Percentiles rank a stretch among this genome's conserved stretches.
Evolutionary conservation across 73 alveolate genomes (phyloP).

Genomic region (Paramecium biaurelia): DNA sequence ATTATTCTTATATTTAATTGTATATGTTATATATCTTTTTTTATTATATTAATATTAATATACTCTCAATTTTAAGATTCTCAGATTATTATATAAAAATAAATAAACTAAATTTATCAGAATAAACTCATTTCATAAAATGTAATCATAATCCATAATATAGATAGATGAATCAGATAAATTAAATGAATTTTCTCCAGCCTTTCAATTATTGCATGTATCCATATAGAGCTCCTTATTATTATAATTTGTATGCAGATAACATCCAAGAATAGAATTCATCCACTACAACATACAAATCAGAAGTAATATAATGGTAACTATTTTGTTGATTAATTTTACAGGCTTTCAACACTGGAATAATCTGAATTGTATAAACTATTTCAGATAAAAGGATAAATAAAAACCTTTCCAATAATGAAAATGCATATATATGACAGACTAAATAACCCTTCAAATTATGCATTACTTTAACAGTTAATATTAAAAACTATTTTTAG

Average conservation of each 20-base stretch:
- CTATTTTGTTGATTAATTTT: background rate
- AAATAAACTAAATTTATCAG: conserved; percentile 13
- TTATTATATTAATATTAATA: background rate
- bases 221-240: background rate
- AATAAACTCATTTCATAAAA: background rate
- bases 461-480: background rate
- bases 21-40: background rate
- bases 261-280: background rate
- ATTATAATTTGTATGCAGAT: background rate
- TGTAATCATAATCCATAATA: background rate
- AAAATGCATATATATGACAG: background rate
- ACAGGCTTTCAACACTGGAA: background rate
- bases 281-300: conserved; percentile 4
- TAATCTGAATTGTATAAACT: conserved; percentile 12
- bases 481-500: background rate
- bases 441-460: background rate
- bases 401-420: conserved; percentile 15
- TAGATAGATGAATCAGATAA: conserved; percentile 17
- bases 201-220: conserved; percentile 13
- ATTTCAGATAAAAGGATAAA: background rate
- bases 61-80: background rate
- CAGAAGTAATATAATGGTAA: background rate
- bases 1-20: background rate
- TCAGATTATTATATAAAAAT: background rate
- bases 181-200: background rate